phyloP scores from a whole-genome alignment of 2,329 filamentous ascomycete species.

The Epichloe coenophiala region DNA sequence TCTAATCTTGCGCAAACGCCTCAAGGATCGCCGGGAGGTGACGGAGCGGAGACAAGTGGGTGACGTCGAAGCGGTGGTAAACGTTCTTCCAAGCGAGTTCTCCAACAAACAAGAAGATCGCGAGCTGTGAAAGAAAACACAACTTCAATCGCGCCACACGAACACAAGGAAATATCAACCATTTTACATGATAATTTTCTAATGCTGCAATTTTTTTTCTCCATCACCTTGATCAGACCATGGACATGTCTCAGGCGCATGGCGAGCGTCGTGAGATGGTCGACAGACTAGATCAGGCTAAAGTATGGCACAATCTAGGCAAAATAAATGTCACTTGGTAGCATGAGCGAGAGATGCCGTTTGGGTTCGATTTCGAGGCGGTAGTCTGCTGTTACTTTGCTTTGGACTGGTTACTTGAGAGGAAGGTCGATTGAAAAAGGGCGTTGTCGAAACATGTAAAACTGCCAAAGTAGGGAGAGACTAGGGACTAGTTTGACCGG shows the following conservation, averaged over 20 bases:
- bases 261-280: not conserved
- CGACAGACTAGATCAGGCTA: not conserved
- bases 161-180: not conserved
- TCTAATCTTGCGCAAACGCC: conserved; percentile 45
- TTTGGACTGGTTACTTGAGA: not conserved
- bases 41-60: conserved; percentile 83
- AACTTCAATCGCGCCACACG: not conserved
- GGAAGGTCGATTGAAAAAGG: not conserved
- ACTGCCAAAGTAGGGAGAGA: not conserved
- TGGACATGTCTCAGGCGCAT: not conserved
- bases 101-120: conserved; percentile 17
- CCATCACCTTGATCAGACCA: not conserved
- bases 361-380: not conserved
- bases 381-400: not conserved
- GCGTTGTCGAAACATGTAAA: not conserved
- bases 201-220: not conserved
- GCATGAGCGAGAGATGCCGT: not conserved
- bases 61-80: conserved; percentile 67
- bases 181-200: not conserved
- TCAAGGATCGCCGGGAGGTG: conserved; percentile 55
- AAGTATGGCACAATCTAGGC: not conserved
- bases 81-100: conserved; percentile 26
- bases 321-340: not conserved
- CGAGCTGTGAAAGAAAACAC: conserved; percentile 17
- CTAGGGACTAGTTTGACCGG: too few relatives aligned